Base-by-base conservation (phyloP, 2,329 filamentous ascomycete genomes). In the Parascedosporium putredinis region DNA sequence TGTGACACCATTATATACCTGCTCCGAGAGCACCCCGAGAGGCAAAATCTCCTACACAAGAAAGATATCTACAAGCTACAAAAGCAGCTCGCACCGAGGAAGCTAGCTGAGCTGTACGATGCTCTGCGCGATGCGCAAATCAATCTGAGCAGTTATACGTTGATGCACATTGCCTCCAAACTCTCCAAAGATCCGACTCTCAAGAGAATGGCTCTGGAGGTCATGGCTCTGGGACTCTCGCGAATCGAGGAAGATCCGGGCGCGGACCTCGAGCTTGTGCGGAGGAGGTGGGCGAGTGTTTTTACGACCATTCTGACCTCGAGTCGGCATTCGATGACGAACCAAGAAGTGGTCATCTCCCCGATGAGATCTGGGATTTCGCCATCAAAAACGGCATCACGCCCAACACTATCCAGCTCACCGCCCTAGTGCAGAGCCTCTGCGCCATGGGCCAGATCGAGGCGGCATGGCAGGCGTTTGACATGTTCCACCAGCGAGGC, bases 371-470 rank as follows among this genome's bases (percentile, higher is more conserved):
- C n/a, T 33, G 45, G 34, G 25, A 45, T 14, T 45, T 50, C 27
- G 48, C 48, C 48, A 62, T 84, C 9, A 67, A 75, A 18, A 64
- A 74, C n/a, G 84, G 83, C 2, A 67, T 86, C 45, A 67, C 69
- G 18, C 79, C 85, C 22, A 84, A 86, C 54, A 65, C 78, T 12
- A 67, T 80, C 51, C 73, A 74, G 9, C 79, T 84, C 59, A 85
- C 84, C 14, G 73, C 84, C 42, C 67, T 88, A 52, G 76, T 96
- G 50, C 74, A 80, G 34, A 86, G 88, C 51, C 79, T 89, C 14
- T 78, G 85, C 57, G 70, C 80, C 51, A 76, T 73, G n/a, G 75
- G 76, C 9, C 78, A 87, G 56, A 62, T 78, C 6, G 69, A 75
- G 33, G 78, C 80, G 3, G 84, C 81, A 0, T 79, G 80, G 67